Percentiles rank a stretch among this genome's conserved stretches.
Evolutionary conservation across 2,329 filamentous ascomycete genomes (phyloP).

Genomic region (Neoscytalidium dimidiatum): DNA sequence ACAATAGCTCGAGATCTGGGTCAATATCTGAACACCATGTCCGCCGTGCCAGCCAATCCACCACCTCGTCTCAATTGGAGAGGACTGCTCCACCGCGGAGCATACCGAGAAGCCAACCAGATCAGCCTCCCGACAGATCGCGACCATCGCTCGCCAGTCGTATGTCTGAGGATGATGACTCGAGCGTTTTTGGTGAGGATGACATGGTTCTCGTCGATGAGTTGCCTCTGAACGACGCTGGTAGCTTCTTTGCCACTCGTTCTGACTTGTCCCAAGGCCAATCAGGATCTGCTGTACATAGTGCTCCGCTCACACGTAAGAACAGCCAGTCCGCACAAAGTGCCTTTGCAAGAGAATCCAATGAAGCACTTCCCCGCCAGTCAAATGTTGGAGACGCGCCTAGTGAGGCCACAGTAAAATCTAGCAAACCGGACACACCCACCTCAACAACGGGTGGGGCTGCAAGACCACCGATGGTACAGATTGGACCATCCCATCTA

Average conservation of each 20-base stretch:
- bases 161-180: constrained; percentile 17
- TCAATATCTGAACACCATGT: constrained; percentile 14
- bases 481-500: constrained; percentile 50
- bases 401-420: background rate
- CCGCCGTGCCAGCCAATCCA: constrained; percentile 16
- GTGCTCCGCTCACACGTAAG: constrained; percentile 7
- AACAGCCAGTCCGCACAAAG: constrained; percentile 10
- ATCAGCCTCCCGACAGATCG: background rate
- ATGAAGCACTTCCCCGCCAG: background rate
- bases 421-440: background rate
- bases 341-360: background rate
- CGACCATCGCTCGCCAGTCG: constrained; percentile 2
- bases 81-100: constrained; percentile 7
- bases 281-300: constrained; percentile 2
- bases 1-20: constrained; percentile 8
- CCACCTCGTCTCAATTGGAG: constrained; percentile 16
- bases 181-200: constrained; percentile 19
- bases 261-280: constrained; percentile 2
- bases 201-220: constrained; percentile 20
- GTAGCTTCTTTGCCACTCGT: constrained; percentile 6
- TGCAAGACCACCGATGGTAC: constrained; percentile 43
- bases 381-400: background rate
- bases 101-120: constrained; percentile 15
- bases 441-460: constrained; percentile 19
- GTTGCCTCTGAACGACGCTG: constrained; percentile 10